Conservation (phyloP, 768 basidiomycete genomes). For the Agaricus sinodeliciosus region DNA sequence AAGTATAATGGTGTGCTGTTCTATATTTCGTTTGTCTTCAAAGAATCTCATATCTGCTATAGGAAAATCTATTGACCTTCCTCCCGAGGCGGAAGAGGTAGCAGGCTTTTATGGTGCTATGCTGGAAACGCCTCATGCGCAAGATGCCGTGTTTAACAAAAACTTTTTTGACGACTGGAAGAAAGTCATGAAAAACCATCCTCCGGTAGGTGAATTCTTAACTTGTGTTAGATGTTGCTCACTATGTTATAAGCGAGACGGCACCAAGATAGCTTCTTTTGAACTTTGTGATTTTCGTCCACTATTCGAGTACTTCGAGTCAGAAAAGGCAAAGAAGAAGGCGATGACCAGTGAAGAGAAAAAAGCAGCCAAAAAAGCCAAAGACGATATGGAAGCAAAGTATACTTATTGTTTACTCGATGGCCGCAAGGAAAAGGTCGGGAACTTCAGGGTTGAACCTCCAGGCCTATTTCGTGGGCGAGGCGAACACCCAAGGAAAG, state of each 20-base stretch:
- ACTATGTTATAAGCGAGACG: constrained; percentile 46
- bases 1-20: constrained; percentile 75
- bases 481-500: constrained; percentile 98
- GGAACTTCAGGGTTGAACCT: constrained; percentile 97
- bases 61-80: constrained; percentile 78
- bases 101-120: constrained; percentile 94
- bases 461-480: constrained; percentile 98
- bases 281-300: constrained; percentile 89
- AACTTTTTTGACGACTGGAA: constrained; percentile 96
- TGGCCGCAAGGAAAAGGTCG: constrained; percentile 95
- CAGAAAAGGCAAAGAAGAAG: constrained; percentile 91
- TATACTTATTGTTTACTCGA: constrained; percentile 87
- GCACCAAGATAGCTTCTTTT: constrained; percentile 68
- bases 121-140: constrained; percentile 87
- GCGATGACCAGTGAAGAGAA: constrained; percentile 78
- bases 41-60: constrained; percentile 8
- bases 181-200: constrained; percentile 66
- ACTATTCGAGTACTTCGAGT: constrained; percentile 90
- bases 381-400: constrained; percentile 77
- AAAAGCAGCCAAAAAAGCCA: constrained; percentile 82
- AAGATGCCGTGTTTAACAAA: constrained; percentile 82
- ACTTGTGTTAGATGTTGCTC: neutral
- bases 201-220: constrained; percentile 57
- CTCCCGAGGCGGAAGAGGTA: constrained; percentile 89
- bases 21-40: constrained; percentile 3